phyloP scores from a whole-genome alignment of 1,284 basidiomycete genomes.

The Marasmius oreades region DNA sequence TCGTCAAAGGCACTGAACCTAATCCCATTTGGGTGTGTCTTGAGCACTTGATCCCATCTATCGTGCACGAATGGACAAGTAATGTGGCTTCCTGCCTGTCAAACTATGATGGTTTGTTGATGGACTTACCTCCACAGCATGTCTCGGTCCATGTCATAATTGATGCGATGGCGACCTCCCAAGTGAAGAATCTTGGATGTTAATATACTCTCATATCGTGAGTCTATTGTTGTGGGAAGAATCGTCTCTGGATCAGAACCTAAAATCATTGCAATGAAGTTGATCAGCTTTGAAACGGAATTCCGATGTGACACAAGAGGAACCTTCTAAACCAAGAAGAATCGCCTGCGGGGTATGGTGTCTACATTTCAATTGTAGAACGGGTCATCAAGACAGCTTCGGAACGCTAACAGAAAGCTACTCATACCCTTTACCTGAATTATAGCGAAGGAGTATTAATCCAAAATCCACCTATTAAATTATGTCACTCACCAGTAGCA shows the following conservation, averaged over 20 bases:
- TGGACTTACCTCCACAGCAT: slow-evolving; percentile 72
- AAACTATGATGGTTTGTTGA: too few species aligned
- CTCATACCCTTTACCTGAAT: slow-evolving; percentile 74
- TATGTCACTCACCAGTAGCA: slow-evolving; percentile 71
- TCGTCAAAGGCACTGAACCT: slow-evolving; percentile 84
- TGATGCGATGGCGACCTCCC: slow-evolving; percentile 70
- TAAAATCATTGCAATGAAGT: slow-evolving; percentile 19
- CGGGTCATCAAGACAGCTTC: neutral
- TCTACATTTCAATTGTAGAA: slow-evolving; percentile 34
- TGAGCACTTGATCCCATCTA: slow-evolving; percentile 72
- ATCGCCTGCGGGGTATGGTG: slow-evolving; percentile 96
- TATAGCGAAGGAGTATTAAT: slow-evolving; percentile 16
- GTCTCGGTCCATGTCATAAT: slow-evolving; percentile 85
- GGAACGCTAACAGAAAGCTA: slow-evolving; percentile 6
- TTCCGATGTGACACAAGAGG: slow-evolving; percentile 21
- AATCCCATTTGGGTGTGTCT: slow-evolving; percentile 88
- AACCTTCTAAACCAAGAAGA: slow-evolving; percentile 85
- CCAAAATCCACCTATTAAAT: slow-evolving; percentile 1
- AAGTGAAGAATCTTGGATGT: slow-evolving; percentile 65
- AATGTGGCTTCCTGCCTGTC: neutral
- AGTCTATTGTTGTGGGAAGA: slow-evolving; percentile 75
- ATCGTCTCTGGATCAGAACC: slow-evolving; percentile 84
- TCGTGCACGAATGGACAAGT: neutral
- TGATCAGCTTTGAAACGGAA: neutral
- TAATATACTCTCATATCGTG: slow-evolving; percentile 71